A percentile compares a stretch with the other conserved stretches of the same genome.
Conservation (phyloP, 78 protist species). For the Dictyostelium intermedium region DNA sequence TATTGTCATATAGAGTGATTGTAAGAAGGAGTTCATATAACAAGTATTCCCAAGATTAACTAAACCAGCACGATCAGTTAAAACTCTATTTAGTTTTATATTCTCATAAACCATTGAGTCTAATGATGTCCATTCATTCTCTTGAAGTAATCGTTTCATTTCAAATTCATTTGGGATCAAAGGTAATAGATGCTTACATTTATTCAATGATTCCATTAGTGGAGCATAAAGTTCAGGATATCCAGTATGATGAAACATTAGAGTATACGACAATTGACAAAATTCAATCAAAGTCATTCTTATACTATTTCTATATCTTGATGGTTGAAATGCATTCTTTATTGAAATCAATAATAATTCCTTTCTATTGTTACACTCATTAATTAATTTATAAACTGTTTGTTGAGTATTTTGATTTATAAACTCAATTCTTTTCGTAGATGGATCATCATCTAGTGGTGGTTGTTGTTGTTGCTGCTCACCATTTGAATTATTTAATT, state of each 20-base stretch:
- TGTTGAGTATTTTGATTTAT: neutral
- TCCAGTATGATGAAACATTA: slow-evolving; percentile 37
- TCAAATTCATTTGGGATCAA: slow-evolving; percentile 14
- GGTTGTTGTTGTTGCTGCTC: neutral
- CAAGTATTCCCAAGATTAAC: slow-evolving; percentile 75
- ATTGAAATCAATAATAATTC: slow-evolving; percentile 12
- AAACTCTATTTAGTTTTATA: neutral
- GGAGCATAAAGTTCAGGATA: slow-evolving; percentile 33
- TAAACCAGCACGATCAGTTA: slow-evolving; percentile 42
- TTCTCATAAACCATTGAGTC: slow-evolving; percentile 18
- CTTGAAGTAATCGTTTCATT: neutral
- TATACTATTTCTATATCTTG: neutral
- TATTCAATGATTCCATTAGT: neutral
- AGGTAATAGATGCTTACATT: neutral
- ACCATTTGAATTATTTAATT: neutral
- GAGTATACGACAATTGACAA: slow-evolving; percentile 3
- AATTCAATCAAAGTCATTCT: neutral
- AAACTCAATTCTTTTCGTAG: neutral
- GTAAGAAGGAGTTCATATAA: slow-evolving; percentile 67
- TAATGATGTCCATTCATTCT: slow-evolving; percentile 1
- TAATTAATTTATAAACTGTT: neutral
- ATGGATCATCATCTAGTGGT: neutral
- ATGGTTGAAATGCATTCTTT: neutral
- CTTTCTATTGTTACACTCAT: neutral
- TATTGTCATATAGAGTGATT: slow-evolving; percentile 51